A percentile compares a stretch with the other conserved stretches of the same genome.
phyloP scores from a whole-genome alignment of 169 alveolate genomes.

The Cryptosporidium tyzzeri region DNA sequence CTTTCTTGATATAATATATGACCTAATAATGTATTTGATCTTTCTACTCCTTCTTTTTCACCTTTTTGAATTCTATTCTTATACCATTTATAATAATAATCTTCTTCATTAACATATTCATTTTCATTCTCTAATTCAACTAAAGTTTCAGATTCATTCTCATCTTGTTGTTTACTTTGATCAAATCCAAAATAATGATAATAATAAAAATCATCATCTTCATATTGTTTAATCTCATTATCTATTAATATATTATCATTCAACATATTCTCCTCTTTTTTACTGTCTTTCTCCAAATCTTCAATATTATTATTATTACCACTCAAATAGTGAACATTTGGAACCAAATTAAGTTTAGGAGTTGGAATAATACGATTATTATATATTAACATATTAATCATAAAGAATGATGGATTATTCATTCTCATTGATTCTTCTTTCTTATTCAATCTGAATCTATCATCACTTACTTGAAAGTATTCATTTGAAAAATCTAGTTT shows the following conservation, averaged over 20 bases:
- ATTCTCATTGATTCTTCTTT: not conserved
- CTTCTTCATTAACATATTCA: not conserved
- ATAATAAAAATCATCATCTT: slow-evolving; percentile 6
- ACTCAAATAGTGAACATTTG: not conserved
- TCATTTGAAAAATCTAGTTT: not conserved
- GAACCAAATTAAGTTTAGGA: slow-evolving; percentile 12
- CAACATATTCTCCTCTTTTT: not conserved
- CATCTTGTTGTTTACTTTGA: not conserved
- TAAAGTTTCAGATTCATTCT: not conserved
- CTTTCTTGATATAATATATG: slow-evolving; percentile 11
- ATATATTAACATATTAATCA: slow-evolving; percentile 14
- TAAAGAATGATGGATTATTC: slow-evolving; percentile 15
- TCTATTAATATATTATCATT: not conserved
- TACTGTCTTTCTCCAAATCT: not conserved
- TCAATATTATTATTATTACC: not conserved
- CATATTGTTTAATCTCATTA: not conserved
- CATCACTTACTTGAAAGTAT: not conserved
- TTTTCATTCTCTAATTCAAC: not conserved
- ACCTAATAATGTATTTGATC: slow-evolving; percentile 16
- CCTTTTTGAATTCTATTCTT: not conserved
- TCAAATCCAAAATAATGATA: not conserved
- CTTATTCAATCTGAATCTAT: not conserved
- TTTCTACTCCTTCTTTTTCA: not conserved
- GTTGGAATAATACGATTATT: slow-evolving; percentile 32
- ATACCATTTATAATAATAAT: slow-evolving; percentile 25